Evolutionary conservation across 495 filamentous ascomycete species (phyloP).

Genomic region (Penicillium pulvis): DNA sequence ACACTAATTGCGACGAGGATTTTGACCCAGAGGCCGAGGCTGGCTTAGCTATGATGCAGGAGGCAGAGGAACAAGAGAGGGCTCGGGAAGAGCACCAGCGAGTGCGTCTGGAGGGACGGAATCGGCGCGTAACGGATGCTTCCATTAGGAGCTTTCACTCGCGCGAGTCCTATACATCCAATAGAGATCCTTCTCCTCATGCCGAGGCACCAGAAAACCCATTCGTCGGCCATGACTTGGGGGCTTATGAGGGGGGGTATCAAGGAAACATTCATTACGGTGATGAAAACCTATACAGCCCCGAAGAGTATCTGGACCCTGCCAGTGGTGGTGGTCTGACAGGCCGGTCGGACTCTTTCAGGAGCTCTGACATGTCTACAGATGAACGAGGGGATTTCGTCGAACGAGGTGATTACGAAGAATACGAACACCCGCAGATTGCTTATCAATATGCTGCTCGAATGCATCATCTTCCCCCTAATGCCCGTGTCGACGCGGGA

Average conservation of each 20-base stretch:
- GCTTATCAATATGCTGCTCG: constrained; percentile 58
- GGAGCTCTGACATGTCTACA: constrained; percentile 39
- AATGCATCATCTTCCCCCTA: constrained; percentile 56
- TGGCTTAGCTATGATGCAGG: constrained; percentile 78
- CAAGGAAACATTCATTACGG: constrained; percentile 73
- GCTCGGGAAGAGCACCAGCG: constrained; percentile 42
- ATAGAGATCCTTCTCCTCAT: constrained; percentile 18
- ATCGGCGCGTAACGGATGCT: constrained; percentile 54
- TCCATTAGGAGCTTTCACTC: constrained; percentile 41
- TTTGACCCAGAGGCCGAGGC: constrained; percentile 87
- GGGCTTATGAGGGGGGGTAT: constrained; percentile 73
- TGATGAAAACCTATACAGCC: constrained; percentile 44
- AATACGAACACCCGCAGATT: constrained; percentile 46
- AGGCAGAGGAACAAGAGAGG: constrained; percentile 81
- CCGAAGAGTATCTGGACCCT: constrained; percentile 27
- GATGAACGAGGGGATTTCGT: constrained; percentile 33
- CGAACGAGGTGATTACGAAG: constrained; percentile 32
- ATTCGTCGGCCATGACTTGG: constrained; percentile 70
- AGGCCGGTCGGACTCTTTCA: constrained; percentile 33
- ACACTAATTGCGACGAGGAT: constrained; percentile 55
- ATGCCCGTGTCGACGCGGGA: constrained; percentile 71
- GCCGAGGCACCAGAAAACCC: constrained; percentile 59
- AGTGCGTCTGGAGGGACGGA: constrained; percentile 44
- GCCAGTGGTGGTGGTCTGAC: constrained; percentile 13
- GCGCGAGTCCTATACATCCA: constrained; percentile 27